phyloP scores from a whole-genome alignment of 2,329 filamentous ascomycete genomes.

The Blastomyces silverae region DNA sequence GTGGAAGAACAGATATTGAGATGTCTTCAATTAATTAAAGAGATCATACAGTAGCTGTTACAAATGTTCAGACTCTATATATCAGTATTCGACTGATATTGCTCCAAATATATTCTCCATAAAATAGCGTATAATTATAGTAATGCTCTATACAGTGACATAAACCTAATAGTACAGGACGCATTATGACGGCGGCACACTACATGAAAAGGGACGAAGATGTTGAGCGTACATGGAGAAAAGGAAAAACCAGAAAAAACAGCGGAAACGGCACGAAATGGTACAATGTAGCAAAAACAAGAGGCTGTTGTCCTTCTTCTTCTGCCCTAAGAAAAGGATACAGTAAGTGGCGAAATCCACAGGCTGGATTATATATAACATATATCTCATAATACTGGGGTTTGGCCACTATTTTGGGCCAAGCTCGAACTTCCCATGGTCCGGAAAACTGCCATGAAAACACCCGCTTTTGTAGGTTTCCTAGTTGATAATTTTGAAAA shows the following conservation, averaged over 20 bases:
- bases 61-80: no score
- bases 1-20: no score
- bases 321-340: background rate
- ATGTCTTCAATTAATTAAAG: no score
- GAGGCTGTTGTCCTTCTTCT: background rate
- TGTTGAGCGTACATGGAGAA: background rate
- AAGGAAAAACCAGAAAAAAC: background rate
- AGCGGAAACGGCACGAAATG: background rate
- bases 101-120: background rate
- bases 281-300: background rate
- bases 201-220: background rate
- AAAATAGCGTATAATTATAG: background rate
- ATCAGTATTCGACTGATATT: no score
- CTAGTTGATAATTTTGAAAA: background rate
- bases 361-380: background rate
- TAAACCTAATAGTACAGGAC: background rate
- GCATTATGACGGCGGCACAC: background rate
- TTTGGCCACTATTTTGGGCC: background rate
- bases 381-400: background rate
- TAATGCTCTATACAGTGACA: background rate
- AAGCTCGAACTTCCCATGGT: background rate
- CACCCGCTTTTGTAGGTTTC: background rate
- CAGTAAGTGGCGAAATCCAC: background rate
- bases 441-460: background rate
- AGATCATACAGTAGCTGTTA: no score